Base-by-base conservation (phyloP, 1,284 basidiomycete genomes). In the Anthracocystis setariae region DNA sequence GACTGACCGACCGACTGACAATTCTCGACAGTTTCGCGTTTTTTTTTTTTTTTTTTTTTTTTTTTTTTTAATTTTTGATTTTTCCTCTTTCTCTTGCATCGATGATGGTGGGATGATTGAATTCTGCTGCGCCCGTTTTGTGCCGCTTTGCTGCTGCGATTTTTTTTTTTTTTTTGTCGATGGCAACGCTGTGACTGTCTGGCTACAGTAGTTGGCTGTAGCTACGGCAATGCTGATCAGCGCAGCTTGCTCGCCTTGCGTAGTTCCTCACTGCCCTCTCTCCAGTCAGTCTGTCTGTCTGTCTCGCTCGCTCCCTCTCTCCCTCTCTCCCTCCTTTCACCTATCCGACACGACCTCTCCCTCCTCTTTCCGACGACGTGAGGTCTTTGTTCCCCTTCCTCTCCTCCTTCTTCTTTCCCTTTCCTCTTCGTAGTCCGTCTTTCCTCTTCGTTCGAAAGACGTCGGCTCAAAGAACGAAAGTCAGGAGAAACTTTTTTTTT, bases 311-410 rank as follows among this genome's bases (percentile, higher is more conserved):
- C 32, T 37, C 20, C 33, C 21, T 24, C 18, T 46, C 42, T 33
- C 49, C 32, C 25, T 18, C 23, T 29, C 21, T 44, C 33, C 18
- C 53, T 27, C 25, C 43, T 42, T 23, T 23, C 59, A 62, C 46
- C 65, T 49, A 46, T 35, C 40, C 49, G 45, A 57, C n/a, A n/a
- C 58, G 62, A 58, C 55, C 45, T 51, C 32, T 40, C 56, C 58
- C 54, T 60, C 46, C 52, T 64, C 57, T 53, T 53, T 49, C 29
- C 21, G 35, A 57, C 58, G 45, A 57, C 55, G 51, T 54, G 56
- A 59, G 58, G 50, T 63, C 56, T 46, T 70, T 32, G 61, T 69
- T 49, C 52, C 21, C 40, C 46, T 37, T 42, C 43, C 48, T 25
- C 38, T 38, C 37, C 29, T 49, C 47, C 47, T 45, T 38, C 23